A percentile compares a stretch with the other conserved stretches of the same genome.
Conservation (phyloP, 805 yeast species). For the Schizosaccharomyces cryophilus region DNA sequence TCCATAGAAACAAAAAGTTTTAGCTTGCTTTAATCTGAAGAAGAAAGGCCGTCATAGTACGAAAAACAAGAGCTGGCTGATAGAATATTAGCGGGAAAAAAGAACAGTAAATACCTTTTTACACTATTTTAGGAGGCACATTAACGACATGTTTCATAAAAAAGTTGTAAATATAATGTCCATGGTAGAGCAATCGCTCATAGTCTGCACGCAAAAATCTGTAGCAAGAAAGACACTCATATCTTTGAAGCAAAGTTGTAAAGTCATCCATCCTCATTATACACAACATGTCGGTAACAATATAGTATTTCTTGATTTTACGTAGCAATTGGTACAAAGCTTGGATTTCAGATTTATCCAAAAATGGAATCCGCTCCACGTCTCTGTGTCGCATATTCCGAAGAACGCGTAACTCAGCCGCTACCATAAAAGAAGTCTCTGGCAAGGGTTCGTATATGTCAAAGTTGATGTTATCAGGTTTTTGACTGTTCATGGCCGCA, state of each 20-base stretch:
- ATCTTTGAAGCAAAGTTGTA: neutral
- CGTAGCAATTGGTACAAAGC: neutral
- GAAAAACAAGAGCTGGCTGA: no score
- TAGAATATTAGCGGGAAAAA: no score
- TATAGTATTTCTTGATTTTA: neutral
- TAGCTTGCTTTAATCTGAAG: no score
- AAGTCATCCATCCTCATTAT: neutral
- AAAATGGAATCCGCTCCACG: neutral
- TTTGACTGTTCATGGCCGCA: neutral
- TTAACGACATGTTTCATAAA: no score
- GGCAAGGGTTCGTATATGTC: neutral
- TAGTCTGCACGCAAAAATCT: neutral
- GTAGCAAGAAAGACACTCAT: neutral
- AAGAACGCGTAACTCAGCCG: neutral
- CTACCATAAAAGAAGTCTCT: neutral
- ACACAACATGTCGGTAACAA: neutral
- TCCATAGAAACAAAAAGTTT: no score
- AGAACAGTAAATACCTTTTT: no score
- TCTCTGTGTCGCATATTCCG: neutral
- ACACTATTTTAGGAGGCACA: no score
- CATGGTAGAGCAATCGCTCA: neutral
- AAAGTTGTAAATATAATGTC: neutral
- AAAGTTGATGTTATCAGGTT: neutral
- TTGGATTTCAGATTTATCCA: neutral
- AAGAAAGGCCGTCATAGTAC: no score